These are phyloP conservation scores for Schizothecium vesticola DNA, from an alignment of 495 filamentous ascomycete genomes.

Conservation along the genomic window DNA sequence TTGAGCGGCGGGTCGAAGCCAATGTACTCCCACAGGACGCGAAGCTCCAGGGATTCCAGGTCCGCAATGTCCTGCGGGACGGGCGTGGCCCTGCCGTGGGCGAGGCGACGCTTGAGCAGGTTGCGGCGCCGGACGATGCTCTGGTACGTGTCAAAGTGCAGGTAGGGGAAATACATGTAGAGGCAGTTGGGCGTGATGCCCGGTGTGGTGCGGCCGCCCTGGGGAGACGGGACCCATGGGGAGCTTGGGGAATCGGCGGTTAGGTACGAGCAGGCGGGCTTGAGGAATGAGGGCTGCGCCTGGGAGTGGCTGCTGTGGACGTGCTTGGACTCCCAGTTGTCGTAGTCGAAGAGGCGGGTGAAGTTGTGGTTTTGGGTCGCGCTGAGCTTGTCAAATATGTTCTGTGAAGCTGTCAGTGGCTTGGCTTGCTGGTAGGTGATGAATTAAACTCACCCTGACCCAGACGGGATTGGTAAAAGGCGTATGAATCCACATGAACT, in stretches of 20 bases:
- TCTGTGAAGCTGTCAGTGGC: constrained; percentile 26
- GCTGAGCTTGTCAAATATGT: constrained; percentile 35
- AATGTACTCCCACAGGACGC: constrained; percentile 60
- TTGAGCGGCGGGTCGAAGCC: constrained; percentile 61
- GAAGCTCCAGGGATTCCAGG: constrained; percentile 50
- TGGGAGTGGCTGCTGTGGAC: constrained; percentile 42
- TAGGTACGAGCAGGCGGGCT: constrained; percentile 40
- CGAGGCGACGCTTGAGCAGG: constrained; percentile 49
- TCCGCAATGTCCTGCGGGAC: constrained; percentile 49
- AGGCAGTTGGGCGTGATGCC: constrained; percentile 38
- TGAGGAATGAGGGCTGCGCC: constrained; percentile 42
- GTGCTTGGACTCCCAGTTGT: constrained; percentile 44
- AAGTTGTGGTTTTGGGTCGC: constrained; percentile 32
- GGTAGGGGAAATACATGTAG: constrained; percentile 47
- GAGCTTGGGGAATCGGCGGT: constrained; percentile 33
- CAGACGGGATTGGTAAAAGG: constrained; percentile 62
- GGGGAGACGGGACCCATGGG: constrained; percentile 29
- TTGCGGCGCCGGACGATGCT: constrained; percentile 55
- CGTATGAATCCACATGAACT: constrained; percentile 63
- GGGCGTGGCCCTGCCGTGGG: constrained; percentile 54
- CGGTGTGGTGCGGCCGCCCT: constrained; percentile 21
- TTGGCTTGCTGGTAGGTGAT: constrained; percentile 16
- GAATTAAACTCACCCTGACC: constrained; percentile 47
- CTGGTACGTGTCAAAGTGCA: constrained; percentile 63
- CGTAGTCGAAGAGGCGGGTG: constrained; percentile 44